phyloP scores from a whole-genome alignment of 257 asterid genomes.

The Nyctanthes arbortristis region DNA sequence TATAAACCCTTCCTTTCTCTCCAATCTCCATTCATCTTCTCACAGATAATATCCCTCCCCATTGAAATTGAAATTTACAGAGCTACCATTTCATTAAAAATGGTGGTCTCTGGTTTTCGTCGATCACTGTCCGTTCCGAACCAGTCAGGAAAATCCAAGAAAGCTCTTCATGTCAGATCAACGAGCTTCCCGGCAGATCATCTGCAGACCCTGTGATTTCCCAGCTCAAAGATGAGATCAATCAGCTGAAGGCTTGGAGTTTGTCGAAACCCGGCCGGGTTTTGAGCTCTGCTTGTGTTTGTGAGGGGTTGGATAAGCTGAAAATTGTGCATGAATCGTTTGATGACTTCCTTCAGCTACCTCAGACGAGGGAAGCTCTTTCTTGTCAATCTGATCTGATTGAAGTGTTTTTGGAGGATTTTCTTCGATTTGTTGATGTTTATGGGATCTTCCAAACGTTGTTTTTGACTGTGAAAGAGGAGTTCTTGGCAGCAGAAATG shows the following conservation, averaged over 20 bases:
- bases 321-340: constrained; percentile 67
- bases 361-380: constrained; percentile 69
- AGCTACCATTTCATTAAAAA: constrained; percentile 52
- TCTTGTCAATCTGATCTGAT: constrained; percentile 25
- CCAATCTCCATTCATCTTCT: neutral
- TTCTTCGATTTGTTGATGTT: constrained; percentile 38
- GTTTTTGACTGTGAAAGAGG: constrained; percentile 36
- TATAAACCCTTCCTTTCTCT: constrained; percentile 18
- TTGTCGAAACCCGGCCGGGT: constrained; percentile 15
- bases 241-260: constrained; percentile 46
- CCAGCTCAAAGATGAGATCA: constrained; percentile 56
- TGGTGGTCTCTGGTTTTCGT: constrained; percentile 65
- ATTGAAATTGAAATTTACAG: constrained; percentile 9
- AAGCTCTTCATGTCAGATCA: constrained; percentile 66
- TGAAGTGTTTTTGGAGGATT: constrained; percentile 40
- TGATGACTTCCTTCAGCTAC: constrained; percentile 79
- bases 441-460: constrained; percentile 44
- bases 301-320: constrained; percentile 57
- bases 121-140: constrained; percentile 79
- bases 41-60: neutral
- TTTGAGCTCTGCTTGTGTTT: constrained; percentile 52
- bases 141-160: constrained; percentile 38
- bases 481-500: constrained; percentile 30
- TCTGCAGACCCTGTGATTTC: constrained; percentile 57
- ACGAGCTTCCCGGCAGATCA: constrained; percentile 78